A percentile compares a stretch with the other conserved stretches of the same genome.
phyloP scores from a whole-genome alignment of 345 rosid genomes.

The Lenwebbia sp. region DNA sequence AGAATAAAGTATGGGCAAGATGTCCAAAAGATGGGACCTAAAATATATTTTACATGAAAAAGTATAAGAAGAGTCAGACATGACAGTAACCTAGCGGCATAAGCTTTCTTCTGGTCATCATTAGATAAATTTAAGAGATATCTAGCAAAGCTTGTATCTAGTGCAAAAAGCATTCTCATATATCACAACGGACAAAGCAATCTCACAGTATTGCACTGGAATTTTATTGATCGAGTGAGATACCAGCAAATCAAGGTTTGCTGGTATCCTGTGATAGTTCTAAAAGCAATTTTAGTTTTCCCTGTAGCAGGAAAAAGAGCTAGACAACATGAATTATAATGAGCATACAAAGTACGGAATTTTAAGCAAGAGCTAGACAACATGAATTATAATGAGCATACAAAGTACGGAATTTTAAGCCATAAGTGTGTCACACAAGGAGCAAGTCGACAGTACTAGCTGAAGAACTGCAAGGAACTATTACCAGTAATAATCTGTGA shows the following conservation, averaged over 20 bases:
- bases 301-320: background rate
- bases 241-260: background rate
- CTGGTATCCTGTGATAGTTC: background rate
- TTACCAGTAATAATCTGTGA: constrained; percentile 68
- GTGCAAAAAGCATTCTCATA: background rate
- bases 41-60: too few species aligned
- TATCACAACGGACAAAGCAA: background rate
- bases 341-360: background rate
- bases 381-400: background rate
- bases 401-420: background rate
- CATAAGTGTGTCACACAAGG: background rate
- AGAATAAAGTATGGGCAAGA: background rate
- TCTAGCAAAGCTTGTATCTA: background rate
- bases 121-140: background rate
- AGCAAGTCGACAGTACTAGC: background rate
- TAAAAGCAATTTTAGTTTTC: background rate
- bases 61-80: background rate
- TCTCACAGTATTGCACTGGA: background rate
- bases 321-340: background rate
- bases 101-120: background rate
- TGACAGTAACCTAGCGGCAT: background rate
- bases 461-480: constrained; percentile 8
- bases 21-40: background rate
- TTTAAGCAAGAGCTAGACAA: background rate
- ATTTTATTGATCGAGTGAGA: background rate